Evolutionary conservation across 2,329 filamentous ascomycete species (phyloP), one percentile per base, ranked within the genome.

Genomic region (Neonectria hederae): DNA sequence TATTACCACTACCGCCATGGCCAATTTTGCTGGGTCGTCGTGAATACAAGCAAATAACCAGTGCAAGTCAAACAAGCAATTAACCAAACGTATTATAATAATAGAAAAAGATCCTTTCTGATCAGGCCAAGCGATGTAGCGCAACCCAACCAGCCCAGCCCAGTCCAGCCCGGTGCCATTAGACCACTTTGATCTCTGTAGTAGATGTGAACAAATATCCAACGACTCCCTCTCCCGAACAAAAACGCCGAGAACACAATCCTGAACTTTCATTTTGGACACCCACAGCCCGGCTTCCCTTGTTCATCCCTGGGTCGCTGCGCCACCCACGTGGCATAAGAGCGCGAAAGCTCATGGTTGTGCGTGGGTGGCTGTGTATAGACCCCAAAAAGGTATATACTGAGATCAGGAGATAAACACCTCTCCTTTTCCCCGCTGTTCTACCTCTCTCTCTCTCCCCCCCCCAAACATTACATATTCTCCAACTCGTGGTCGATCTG

Each of bases 401-500:
- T 65, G 60, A 68, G 19, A 70, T 65, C 59, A 62, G 53, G 69
- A 59, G 63, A 63, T 3, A 64, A 56, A 63, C 30, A 32, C 22
- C 21, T 54, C 38, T 28, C 59, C 54, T 58, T 51, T 45, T 61
- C 56, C 52, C 35, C 52, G 49, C 42, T 54, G 40, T 48, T 54
- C 45, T 48, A 30, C 17, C 48, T 51, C 21, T 32, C 21, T 51
- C 52, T 26, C 43, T 45, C 60, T 40, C 21, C 48, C 54, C 24
- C 43, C 42, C 60, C 40, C 26, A 26, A 45, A 38, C 52, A 62
- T 82, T 86, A 97, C 94, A 98, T 97, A 79, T 91, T 97, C 68
- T 94, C 94, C 76, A 99, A 83, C 83, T 98, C 94, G 60, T 88
- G 87, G 81, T 99, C 96, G 79, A 99, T 98, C 82, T 94, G 92